Conservation (phyloP, 1,284 basidiomycete genomes). For the Ceratobasidium sp. region DNA sequence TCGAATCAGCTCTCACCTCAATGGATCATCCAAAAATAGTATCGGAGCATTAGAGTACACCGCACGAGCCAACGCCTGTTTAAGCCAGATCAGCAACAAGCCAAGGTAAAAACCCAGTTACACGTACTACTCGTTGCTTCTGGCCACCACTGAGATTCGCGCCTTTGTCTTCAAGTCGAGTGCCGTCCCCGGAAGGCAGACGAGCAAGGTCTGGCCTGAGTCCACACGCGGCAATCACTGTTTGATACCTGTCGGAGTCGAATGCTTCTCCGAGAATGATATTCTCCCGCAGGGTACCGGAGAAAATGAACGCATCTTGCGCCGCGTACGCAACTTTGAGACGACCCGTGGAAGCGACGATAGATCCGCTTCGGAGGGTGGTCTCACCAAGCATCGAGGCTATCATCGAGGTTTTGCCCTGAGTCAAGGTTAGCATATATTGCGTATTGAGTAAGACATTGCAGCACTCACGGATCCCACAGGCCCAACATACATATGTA, state of each 20-base stretch:
- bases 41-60: slow-evolving; percentile 5
- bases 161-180: slow-evolving; percentile 9
- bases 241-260: slow-evolving; percentile 39
- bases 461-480: slow-evolving; percentile 11
- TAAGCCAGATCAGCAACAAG: background rate
- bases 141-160: slow-evolving; percentile 16
- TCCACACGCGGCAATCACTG: slow-evolving; percentile 40
- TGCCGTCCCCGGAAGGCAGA: slow-evolving; percentile 39
- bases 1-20: background rate
- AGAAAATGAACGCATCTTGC: slow-evolving; percentile 17
- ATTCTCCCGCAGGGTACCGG: slow-evolving; percentile 15
- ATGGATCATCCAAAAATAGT: slow-evolving; percentile 20
- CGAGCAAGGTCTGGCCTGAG: slow-evolving; percentile 42
- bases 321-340: slow-evolving; percentile 10
- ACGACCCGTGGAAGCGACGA: background rate
- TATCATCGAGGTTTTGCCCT: slow-evolving; percentile 19
- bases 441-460: no score
- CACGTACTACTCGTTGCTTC: slow-evolving; percentile 16
- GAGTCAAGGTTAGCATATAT: background rate
- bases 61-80: slow-evolving; percentile 5
- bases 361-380: background rate
- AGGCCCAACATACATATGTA: slow-evolving; percentile 16
- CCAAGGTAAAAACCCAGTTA: no score
- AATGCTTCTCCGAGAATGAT: slow-evolving; percentile 36
- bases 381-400: slow-evolving; percentile 11